Percentiles rank a stretch among this genome's conserved stretches.
phyloP scores from a whole-genome alignment of 116 monocot genomes.

The Iris pallida region DNA sequence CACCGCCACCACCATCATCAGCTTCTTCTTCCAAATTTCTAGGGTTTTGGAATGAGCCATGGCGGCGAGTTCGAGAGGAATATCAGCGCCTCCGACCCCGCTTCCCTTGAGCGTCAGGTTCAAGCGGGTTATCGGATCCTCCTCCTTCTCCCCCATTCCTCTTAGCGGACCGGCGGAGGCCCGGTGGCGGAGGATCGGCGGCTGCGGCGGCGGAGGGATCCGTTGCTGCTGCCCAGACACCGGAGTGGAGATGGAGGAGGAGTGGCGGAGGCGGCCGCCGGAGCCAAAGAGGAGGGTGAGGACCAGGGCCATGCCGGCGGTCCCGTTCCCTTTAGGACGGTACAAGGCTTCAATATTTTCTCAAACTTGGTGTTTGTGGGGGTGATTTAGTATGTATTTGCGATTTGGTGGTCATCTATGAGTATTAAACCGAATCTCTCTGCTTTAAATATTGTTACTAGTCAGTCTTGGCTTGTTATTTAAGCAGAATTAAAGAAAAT shows the following conservation, averaged over 20 bases:
- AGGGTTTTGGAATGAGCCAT: constrained; percentile 9
- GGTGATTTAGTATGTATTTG: no score
- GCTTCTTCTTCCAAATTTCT: not conserved
- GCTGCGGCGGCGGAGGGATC: constrained; percentile 4
- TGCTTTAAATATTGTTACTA: no score
- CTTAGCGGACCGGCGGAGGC: not conserved
- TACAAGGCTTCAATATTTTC: not conserved
- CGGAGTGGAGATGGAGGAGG: constrained; percentile 19
- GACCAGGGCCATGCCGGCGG: constrained; percentile 17
- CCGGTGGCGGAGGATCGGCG: not conserved
- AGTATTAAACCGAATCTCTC: no score
- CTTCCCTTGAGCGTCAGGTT: not conserved
- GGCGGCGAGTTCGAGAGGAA: constrained; percentile 13
- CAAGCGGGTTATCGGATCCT: not conserved
- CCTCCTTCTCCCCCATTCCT: not conserved
- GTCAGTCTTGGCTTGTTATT: no score
- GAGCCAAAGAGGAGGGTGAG: constrained; percentile 16
- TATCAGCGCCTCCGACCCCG: not conserved
- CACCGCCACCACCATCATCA: not conserved
- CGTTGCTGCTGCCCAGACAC: not conserved
- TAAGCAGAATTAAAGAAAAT: no score
- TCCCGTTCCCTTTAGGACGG: constrained; percentile 26
- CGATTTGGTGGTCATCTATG: no score
- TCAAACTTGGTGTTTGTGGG: not conserved
- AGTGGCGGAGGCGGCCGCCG: constrained; percentile 16